Evolutionary conservation across 2,329 filamentous ascomycete genomes (phyloP).

Genomic region (Rhytidhysteron rufulum): DNA sequence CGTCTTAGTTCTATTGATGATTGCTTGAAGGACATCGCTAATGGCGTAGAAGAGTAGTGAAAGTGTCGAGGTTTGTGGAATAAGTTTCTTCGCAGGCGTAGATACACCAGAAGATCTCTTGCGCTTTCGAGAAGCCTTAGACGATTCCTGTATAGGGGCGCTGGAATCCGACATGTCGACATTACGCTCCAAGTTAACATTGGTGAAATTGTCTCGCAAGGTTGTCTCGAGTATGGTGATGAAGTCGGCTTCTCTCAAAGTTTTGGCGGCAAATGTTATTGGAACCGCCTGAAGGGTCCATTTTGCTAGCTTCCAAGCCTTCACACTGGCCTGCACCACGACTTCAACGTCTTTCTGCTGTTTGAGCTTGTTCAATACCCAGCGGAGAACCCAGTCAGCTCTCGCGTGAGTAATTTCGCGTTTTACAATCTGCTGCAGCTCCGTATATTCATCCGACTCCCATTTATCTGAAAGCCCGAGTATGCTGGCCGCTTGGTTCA

Average conservation of each 20-base stretch:
- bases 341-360: constrained; percentile 30
- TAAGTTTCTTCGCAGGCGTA: constrained; percentile 13
- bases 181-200: constrained; percentile 9
- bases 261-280: constrained; percentile 64
- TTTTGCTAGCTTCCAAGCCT: constrained; percentile 57
- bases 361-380: constrained; percentile 61
- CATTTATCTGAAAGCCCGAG: constrained; percentile 33
- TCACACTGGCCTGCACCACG: constrained; percentile 40
- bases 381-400: constrained; percentile 64
- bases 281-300: constrained; percentile 64
- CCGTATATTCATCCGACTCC: constrained; percentile 14
- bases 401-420: constrained; percentile 28
- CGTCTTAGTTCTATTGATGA: constrained; percentile 13
- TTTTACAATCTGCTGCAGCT: constrained; percentile 7
- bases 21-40: constrained; percentile 15
- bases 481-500: constrained; percentile 39
- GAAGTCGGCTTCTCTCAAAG: constrained; percentile 68
- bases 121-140: constrained; percentile 30
- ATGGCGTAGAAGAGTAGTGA: constrained; percentile 21
- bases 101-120: constrained; percentile 23
- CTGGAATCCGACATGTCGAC: constrained; percentile 23
- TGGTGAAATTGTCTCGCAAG: constrained; percentile 51
- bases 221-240: constrained; percentile 62
- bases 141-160: constrained; percentile 20
- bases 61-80: constrained; percentile 10